Evolutionary conservation across 108 stramenopile species (phyloP), one percentile per base, ranked within the genome.

Genomic region (Bacterosira constricta): DNA sequence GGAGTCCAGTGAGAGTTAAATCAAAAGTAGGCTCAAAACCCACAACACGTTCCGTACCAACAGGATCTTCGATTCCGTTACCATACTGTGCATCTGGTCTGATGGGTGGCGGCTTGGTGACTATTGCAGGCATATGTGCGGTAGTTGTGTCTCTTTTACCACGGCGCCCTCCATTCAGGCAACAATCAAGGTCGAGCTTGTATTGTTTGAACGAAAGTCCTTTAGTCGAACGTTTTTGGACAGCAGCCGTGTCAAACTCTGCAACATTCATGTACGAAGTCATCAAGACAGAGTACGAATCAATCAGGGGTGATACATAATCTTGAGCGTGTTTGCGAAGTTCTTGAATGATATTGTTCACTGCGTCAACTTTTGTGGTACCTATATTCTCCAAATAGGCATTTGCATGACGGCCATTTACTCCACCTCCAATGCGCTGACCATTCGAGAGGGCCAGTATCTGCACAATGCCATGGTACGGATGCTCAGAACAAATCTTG

Each of bases 381-480:
- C 85, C 82, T 21, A 84, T 66, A 74, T 88, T 87, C 32, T 83
- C 65, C n/a, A 83, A 49, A 37, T 68, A 76, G 10, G 51, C 63
- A 10, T 75, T 70, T n/a, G 84, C 75, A 58, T 63, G 61, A 34
- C 81, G 61, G 11, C 86, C 87, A 39, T 62, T 71, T 3, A 69
- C 83, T 34, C 79, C 80, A 41, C 69, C 39, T 7, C 83, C 88
- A 31, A 86, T 75, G 23, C 71, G 69, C 21, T 85, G 86, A 26
- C 92, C 94, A 58, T 96, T 91, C 6, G 85, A 63, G 4, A 96
- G 73, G 9, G 95, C 85, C 18, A 96, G 52, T 17, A 97, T 61
- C 52, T 94, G 92, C 10, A 85, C 72, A 36, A 97, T 64, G 25
- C 91, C 88, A 70, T 96, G 91, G 52, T 93, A 92, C 17, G 97